Conservation (phyloP, 495 filamentous ascomycete species). For the Tetracladium marchalianum region DNA sequence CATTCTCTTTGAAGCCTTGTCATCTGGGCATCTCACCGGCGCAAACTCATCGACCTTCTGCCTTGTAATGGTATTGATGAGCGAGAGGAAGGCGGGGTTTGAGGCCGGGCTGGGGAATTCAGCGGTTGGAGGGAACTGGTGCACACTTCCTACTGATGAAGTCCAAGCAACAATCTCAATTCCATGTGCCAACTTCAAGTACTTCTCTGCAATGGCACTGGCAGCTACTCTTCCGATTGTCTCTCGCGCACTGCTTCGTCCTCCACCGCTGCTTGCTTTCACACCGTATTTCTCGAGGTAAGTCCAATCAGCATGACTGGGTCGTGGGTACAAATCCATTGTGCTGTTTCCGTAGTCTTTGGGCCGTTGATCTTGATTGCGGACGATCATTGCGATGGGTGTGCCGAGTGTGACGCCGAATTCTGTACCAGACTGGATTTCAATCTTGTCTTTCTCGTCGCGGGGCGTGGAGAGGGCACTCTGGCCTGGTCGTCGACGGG, state of each 20-base stretch:
- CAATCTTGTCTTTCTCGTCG: constrained; percentile 82
- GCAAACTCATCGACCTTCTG: constrained; percentile 71
- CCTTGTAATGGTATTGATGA: constrained; percentile 67
- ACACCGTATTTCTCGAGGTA: constrained; percentile 97
- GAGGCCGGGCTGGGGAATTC: constrained; percentile 62
- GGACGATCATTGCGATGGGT: constrained; percentile 78
- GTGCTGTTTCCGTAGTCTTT: constrained; percentile 88
- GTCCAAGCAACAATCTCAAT: constrained; percentile 90
- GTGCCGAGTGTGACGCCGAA: constrained; percentile 88
- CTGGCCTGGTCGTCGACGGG: constrained; percentile 82
- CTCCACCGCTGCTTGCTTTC: constrained; percentile 86
- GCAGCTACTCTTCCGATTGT: constrained; percentile 91
- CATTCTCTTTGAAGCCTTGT: constrained; percentile 57
- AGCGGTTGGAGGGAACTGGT: constrained; percentile 74
- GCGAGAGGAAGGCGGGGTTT: constrained; percentile 73
- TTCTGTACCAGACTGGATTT: constrained; percentile 92
- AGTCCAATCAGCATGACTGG: constrained; percentile 93
- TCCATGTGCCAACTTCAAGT: constrained; percentile 66
- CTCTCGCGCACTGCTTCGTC: constrained; percentile 85
- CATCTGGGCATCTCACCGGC: constrained; percentile 79
- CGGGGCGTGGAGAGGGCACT: constrained; percentile 84
- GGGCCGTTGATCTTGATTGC: constrained; percentile 88
- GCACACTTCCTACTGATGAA: constrained; percentile 70
- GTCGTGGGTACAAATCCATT: constrained; percentile 86
- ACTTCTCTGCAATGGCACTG: constrained; percentile 94